phyloP scores from a whole-genome alignment of 176 grass and related monocot species.

The Cenchrus americanus region DNA sequence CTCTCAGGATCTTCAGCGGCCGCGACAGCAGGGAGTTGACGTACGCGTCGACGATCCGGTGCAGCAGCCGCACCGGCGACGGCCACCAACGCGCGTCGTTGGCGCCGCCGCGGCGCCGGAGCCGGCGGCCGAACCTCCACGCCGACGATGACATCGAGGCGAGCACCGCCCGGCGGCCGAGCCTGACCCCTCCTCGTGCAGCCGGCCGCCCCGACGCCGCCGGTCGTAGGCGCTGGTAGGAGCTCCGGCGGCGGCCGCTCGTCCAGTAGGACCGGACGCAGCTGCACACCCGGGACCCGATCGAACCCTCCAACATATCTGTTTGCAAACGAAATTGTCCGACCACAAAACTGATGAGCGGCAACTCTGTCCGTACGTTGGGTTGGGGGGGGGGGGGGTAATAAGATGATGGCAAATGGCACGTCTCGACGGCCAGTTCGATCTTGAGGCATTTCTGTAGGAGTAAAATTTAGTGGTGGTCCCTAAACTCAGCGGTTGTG shows the following conservation, averaged over 20 bases:
- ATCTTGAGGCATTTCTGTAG: no score
- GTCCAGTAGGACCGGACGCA: constrained; percentile 26
- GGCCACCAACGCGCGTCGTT: neutral
- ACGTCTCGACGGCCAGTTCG: neutral
- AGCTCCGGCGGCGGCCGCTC: neutral
- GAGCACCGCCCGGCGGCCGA: constrained; percentile 14
- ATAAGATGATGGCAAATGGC: no score
- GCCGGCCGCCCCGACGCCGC: neutral
- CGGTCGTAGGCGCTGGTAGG: neutral
- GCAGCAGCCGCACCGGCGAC: constrained; percentile 32
- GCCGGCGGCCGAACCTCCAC: no score
- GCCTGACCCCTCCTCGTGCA: constrained; percentile 23
- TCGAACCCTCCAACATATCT: constrained; percentile 12
- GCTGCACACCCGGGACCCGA: constrained; percentile 9
- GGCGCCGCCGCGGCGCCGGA: neutral
- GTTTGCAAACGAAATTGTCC: neutral
- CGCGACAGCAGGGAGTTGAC: constrained; percentile 30
- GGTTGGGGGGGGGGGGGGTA: no score
- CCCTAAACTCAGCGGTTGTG: no score
- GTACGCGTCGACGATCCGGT: constrained; percentile 36
- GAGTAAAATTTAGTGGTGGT: no score
- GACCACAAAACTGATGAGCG: no score
- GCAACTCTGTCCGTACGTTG: no score
- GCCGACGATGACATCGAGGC: neutral
- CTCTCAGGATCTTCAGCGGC: neutral